These are phyloP conservation scores for Lolium multiflorum DNA, from an alignment of 176 grass and related monocot genomes.

Conservation along the genomic window DNA sequence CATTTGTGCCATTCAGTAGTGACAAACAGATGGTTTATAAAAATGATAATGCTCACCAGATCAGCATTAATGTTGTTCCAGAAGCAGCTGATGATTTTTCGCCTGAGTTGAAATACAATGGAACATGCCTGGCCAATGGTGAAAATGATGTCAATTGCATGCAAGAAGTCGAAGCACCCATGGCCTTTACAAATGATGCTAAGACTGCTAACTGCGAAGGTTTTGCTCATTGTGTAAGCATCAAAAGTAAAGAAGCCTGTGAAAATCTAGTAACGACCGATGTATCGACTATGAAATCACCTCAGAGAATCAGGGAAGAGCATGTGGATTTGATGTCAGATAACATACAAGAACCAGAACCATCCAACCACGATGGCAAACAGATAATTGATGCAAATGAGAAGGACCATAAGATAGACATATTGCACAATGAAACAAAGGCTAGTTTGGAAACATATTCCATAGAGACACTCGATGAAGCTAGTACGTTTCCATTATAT, in stretches of 20 bases:
- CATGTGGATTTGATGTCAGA: background rate
- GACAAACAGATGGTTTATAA: constrained; percentile 1
- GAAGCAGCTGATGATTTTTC: constrained; percentile 28
- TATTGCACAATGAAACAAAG: background rate
- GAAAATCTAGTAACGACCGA: background rate
- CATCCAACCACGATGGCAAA: background rate
- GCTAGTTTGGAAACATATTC: background rate
- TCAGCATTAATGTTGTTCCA: constrained; percentile 4
- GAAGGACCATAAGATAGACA: background rate
- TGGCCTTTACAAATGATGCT: background rate
- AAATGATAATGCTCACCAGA: constrained; percentile 1
- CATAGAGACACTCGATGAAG: background rate
- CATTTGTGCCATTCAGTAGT: background rate
- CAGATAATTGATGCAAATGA: constrained; percentile 20
- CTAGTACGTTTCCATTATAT: background rate
- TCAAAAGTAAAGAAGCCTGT: constrained; percentile 1
- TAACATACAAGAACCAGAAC: constrained; percentile 10
- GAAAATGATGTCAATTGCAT: constrained; percentile 20
- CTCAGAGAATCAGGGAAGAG: background rate
- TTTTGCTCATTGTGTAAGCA: constrained; percentile 22
- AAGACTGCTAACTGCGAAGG: background rate
- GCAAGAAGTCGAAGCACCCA: constrained; percentile 1
- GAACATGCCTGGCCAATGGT: background rate
- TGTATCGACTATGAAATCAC: constrained; percentile 14
- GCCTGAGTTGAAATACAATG: background rate